Base-by-base conservation (phyloP, 2,329 filamentous ascomycete species). In the Coniochaeta ligniaria region DNA sequence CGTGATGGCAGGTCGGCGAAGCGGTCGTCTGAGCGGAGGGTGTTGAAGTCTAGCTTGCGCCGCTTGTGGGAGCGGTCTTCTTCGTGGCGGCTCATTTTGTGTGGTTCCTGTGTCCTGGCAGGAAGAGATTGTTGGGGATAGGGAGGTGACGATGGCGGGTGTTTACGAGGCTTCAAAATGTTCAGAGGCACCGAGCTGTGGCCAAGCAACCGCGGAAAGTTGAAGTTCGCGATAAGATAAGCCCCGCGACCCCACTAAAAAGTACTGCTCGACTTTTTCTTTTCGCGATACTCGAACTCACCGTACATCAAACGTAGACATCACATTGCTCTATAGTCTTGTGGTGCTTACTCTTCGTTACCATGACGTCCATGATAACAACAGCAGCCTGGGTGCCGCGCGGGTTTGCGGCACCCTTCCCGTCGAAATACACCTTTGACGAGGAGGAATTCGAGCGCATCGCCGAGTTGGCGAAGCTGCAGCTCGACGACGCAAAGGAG, bases 401-500 rank as follows among this genome's bases (percentile, higher is more conserved):
- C 62, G 89, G 89, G 58, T 90, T 89, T 69, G 88, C 89, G 60
- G 89, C 90, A 55, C 87, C 87, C 57, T 91, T 92, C 67, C 89
- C 89, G 17, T 81, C 83, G 45, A 90, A 90, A 73, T 91, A 91
- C 72, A 84, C 87, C 61, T 85, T 92, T 61, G 85, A 92, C 73
- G 89, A 92, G 72, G 81, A 83, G 64, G 89, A 92, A 73, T 90
- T 90, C 69, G 83, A 86, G 69, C 84, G 90, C 69, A 92, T 92
- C 77, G 88, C 88, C 17, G 82, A 83, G 70, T 80, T 92, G 65
- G 89, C 89, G 33, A 87, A 89, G 73, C 78, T 91, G 63, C 89
- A 96, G 76, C 83, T 97, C 35, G 91, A 97, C 70, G 95, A 98
- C 75, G 95, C 95, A 28, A 89, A 94, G 70, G 90, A 93, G 31